Evolutionary conservation across 768 basidiomycete genomes (phyloP).

Genomic region (Kwoniella sp.): DNA sequence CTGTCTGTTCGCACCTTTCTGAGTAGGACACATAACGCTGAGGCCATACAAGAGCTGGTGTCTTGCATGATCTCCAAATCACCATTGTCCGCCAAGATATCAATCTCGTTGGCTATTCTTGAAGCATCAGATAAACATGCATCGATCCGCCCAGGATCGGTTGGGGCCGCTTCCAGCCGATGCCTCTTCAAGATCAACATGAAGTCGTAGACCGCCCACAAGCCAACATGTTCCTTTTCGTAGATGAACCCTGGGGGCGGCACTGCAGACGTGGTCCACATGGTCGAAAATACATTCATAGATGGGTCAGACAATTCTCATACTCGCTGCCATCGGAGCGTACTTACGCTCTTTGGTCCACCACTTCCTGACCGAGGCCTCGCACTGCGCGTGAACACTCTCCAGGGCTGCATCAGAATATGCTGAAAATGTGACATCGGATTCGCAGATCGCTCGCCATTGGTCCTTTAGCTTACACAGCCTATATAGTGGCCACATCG

Average conservation of each 20-base stretch:
- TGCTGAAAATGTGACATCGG: constrained; percentile 6
- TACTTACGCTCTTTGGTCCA: constrained; percentile 29
- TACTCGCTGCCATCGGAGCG: too few species aligned
- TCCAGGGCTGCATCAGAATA: constrained; percentile 32
- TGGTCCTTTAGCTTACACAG: constrained; percentile 42
- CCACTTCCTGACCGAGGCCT: constrained; percentile 29
- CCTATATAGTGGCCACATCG: constrained; percentile 6
- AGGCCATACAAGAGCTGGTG: constrained; percentile 37
- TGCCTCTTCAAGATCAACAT: constrained; percentile 30
- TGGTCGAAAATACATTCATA: too few species aligned
- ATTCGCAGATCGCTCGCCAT: constrained; percentile 33
- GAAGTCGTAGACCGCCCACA: constrained; percentile 33
- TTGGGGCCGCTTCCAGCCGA: constrained; percentile 17
- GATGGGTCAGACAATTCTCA: too few species aligned
- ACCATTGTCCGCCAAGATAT: constrained; percentile 26
- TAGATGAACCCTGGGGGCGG: constrained; percentile 24
- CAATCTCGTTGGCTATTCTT: constrained; percentile 30
- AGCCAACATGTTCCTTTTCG: constrained; percentile 35
- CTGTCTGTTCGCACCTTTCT: constrained; percentile 19
- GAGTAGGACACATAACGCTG: constrained; percentile 28
- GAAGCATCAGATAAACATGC: constrained; percentile 23
- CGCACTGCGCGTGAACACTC: constrained; percentile 22
- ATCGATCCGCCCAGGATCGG: constrained; percentile 24
- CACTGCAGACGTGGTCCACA: too few species aligned
- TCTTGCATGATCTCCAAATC: constrained; percentile 37